phyloP scores from a whole-genome alignment of 2,329 filamentous ascomycete genomes.

The Pseudocercospora eumusae region DNA sequence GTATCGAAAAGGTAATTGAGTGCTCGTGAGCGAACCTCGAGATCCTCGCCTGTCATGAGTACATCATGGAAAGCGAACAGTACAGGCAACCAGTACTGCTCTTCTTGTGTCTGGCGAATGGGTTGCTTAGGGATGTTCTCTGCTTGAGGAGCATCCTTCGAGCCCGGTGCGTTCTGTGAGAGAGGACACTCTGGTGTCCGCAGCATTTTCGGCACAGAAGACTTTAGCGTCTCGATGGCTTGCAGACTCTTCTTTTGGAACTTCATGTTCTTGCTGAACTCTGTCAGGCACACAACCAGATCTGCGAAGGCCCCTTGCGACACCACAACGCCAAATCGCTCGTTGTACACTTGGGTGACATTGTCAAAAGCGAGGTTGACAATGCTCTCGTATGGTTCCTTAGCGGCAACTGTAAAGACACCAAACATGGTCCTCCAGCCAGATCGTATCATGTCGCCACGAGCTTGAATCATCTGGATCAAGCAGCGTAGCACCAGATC shows the following conservation, averaged over 20 bases:
- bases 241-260: slow-evolving; percentile 99
- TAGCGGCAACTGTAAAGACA: slow-evolving; percentile 92
- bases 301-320: slow-evolving; percentile 96
- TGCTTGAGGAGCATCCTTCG: slow-evolving; percentile 49
- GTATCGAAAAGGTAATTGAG: slow-evolving; percentile 97
- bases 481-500: slow-evolving; percentile 95
- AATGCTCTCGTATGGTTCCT: slow-evolving; percentile 90
- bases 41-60: slow-evolving; percentile 96
- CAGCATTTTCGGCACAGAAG: slow-evolving; percentile 90
- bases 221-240: slow-evolving; percentile 91
- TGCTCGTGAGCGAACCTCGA: slow-evolving; percentile 86
- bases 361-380: slow-evolving; percentile 97
- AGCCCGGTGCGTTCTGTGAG: slow-evolving; percentile 60
- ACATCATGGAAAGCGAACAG: slow-evolving; percentile 98
- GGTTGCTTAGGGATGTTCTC: slow-evolving; percentile 62
- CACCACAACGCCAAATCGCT: slow-evolving; percentile 92
- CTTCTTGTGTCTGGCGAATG: slow-evolving; percentile 83
- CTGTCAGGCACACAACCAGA: slow-evolving; percentile 90
- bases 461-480: slow-evolving; percentile 98
- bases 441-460: slow-evolving; percentile 93
- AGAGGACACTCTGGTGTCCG: slow-evolving; percentile 93
- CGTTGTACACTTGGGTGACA: slow-evolving; percentile 92
- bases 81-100: slow-evolving; percentile 98
- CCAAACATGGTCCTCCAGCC: slow-evolving; percentile 99
- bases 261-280: slow-evolving; percentile 97